These are phyloP conservation scores for Epichloe scottii DNA, from an alignment of 2,329 filamentous ascomycete genomes.

Conservation along the genomic window DNA sequence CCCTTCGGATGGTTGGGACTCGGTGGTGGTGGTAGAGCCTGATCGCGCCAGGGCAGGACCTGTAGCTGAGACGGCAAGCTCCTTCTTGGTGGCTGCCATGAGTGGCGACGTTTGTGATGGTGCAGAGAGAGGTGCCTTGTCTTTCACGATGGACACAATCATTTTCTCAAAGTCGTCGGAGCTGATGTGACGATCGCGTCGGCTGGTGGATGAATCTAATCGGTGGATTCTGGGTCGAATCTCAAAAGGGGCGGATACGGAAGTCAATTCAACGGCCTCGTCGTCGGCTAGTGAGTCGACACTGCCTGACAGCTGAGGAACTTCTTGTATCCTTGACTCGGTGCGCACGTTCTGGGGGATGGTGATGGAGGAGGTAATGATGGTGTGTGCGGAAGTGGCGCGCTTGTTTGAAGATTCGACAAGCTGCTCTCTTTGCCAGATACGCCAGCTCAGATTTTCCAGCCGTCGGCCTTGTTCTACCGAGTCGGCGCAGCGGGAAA, in stretches of 20 bases:
- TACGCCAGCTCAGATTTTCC: conserved; percentile 90
- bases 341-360: conserved; percentile 37
- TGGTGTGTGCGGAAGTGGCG: conserved; percentile 22
- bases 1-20: too few relatives aligned
- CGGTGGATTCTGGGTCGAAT: conserved; percentile 57
- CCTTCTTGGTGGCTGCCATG: conserved; percentile 32
- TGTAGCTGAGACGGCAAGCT: conserved; percentile 15
- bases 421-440: conserved; percentile 73
- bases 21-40: conserved; percentile 17
- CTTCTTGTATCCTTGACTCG: conserved; percentile 31
- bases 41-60: conserved; percentile 25
- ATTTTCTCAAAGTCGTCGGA: conserved; percentile 88
- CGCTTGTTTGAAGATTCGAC: conserved; percentile 63
- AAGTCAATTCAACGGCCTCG: conserved; percentile 46
- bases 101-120: conserved; percentile 17
- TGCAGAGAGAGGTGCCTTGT: conserved; percentile 50
- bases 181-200: conserved; percentile 83
- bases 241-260: conserved; percentile 42
- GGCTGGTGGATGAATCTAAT: conserved; percentile 60
- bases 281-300: conserved; percentile 64
- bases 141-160: conserved; percentile 83
- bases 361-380: conserved; percentile 25
- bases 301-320: conserved; percentile 65
- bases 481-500: conserved; percentile 86
- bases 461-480: conserved; percentile 84